Evolutionary conservation across 257 asterid genomes (phyloP).

Genomic region (Ajuga chamaepitys): DNA sequence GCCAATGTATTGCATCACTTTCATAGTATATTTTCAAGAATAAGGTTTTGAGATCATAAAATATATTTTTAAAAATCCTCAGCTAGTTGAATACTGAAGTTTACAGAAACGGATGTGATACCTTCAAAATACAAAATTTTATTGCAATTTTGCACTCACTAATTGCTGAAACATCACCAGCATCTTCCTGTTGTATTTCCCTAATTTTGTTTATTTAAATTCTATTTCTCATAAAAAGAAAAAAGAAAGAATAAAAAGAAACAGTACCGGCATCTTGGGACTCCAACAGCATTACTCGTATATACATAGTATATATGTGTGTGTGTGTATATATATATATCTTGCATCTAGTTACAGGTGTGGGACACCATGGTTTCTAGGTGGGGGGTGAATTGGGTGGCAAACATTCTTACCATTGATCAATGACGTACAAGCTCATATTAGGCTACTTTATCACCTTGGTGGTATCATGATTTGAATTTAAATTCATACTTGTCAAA

Average conservation of each 20-base stretch:
- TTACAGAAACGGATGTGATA: not conserved
- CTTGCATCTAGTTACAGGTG: not conserved
- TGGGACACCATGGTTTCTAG: not conserved
- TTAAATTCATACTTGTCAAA: not conserved
- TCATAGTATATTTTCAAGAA: not conserved
- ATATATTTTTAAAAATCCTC: not conserved
- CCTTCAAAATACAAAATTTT: not conserved
- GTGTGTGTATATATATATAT: too few species aligned
- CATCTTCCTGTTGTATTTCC: too few species aligned
- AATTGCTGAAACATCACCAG: not conserved
- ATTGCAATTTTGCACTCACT: not conserved
- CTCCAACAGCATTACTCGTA: too few species aligned
- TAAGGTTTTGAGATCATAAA: not conserved
- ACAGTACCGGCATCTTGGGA: too few species aligned
- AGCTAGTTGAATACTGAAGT: not conserved
- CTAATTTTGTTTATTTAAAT: too few species aligned
- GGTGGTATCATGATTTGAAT: not conserved
- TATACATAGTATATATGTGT: too few species aligned
- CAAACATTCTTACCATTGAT: not conserved
- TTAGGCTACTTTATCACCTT: not conserved
- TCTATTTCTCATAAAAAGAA: too few species aligned
- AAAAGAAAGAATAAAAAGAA: too few species aligned
- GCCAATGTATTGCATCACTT: not conserved
- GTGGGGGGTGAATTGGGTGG: not conserved
- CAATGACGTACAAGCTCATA: not conserved